Conservation (phyloP, 2,329 filamentous ascomycete species). For the Cercospora sp. region DNA sequence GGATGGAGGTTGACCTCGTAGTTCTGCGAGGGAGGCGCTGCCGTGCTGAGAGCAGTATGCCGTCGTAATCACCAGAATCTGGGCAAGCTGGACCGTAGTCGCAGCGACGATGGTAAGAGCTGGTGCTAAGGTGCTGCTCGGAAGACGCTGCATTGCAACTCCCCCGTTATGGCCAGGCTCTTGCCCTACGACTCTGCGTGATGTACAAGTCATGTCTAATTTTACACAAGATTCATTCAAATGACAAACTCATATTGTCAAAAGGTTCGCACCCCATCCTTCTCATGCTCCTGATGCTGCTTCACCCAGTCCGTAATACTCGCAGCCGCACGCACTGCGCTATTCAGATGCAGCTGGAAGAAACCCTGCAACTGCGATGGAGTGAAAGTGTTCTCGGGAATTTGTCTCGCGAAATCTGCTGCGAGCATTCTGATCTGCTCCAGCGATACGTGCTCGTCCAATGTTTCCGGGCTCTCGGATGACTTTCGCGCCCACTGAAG, state of each 20-base stretch:
- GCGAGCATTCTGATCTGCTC: conserved; percentile 28
- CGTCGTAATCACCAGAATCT: neutral
- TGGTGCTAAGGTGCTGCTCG: neutral
- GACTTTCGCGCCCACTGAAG: conserved; percentile 21
- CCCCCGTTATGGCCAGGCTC: neutral
- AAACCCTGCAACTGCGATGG: conserved; percentile 31
- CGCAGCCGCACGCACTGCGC: conserved; percentile 24
- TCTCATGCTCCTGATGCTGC: conserved; percentile 11
- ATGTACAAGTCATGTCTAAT: neutral
- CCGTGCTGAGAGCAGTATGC: neutral
- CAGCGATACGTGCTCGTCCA: conserved; percentile 27
- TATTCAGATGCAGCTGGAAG: conserved; percentile 29
- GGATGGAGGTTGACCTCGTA: neutral
- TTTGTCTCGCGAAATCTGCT: conserved; percentile 23
- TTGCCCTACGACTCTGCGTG: neutral
- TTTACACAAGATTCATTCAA: neutral
- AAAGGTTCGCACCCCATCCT: neutral
- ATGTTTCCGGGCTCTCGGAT: conserved; percentile 6
- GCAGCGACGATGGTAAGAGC: no score
- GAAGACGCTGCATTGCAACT: neutral
- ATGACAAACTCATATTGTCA: neutral
- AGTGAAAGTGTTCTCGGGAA: conserved; percentile 30
- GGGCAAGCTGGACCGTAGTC: neutral
- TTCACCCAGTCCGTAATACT: conserved; percentile 26
- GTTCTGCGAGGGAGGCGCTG: neutral